Base-by-base conservation (phyloP, 2,329 filamentous ascomycete species). In the Balansia obtecta region DNA sequence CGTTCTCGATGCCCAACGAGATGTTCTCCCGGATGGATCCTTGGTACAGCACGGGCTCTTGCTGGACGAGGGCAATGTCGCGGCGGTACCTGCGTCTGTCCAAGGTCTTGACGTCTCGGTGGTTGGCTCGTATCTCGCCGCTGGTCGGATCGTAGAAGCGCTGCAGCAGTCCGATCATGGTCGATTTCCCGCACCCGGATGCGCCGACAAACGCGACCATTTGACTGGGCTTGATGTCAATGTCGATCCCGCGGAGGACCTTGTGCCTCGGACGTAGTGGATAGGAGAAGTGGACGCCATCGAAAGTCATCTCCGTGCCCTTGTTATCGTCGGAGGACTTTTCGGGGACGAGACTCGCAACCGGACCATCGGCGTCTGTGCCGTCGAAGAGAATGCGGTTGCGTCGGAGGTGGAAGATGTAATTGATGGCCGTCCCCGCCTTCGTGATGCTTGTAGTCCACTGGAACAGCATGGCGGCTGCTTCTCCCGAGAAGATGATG, bases 231-330 rank as follows among this genome's bases (percentile, higher is more conserved):
- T 62, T 53, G 48, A 77, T 70, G 47, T 53, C 52, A 41, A 73
- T 65, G 39, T 67, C 57, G 12, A 75, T 63, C 7, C 67, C 63
- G 18, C 66, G 58, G 16, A 71, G 59, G 51, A 70, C 62, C 49
- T 65, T 60, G 6, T 64, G 45, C 53, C 60, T 54, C 10, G 67
- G 62, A 12, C 68, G 58, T 37, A 65, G 56, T 4, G 79, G 77
- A 52, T 85, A 85, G 1, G 77, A 67, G 60, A 85, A 84, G 12
- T 69, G 60, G 11, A 84, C 68, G 10, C 74, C 61, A 15, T 70
- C 65, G 53, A 81, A 74, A 16, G 70, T 63, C 0, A 81, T 56
- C 0, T 62, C 58, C 18, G 64, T 58, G 3, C 64, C 59, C 52
- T 65, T 59, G 20, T 65, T 59, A 18, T 37, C 33, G 12, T 54